These are phyloP conservation scores for Micractinium conductrix DNA, from an alignment of 139 green algal species.

Conservation along the genomic window DNA sequence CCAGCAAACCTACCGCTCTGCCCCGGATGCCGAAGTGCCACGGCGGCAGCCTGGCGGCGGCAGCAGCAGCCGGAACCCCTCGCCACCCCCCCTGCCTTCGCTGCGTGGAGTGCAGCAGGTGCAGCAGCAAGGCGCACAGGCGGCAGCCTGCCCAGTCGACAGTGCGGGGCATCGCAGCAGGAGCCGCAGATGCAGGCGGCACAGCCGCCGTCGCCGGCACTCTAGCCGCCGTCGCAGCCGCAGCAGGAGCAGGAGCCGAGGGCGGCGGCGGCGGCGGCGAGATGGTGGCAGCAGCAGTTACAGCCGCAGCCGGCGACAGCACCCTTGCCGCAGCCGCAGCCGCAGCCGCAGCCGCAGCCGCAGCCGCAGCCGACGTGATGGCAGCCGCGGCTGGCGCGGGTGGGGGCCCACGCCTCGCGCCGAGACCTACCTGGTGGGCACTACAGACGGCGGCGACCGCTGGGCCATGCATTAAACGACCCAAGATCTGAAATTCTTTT, in stretches of 20 bases:
- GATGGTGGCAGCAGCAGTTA: not conserved
- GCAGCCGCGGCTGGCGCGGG: not conserved
- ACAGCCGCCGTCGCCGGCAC: not conserved
- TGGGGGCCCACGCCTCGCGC: not conserved
- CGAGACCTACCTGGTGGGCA: not conserved
- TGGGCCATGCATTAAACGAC: conserved; percentile 10
- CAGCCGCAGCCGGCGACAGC: not conserved
- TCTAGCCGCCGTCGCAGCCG: not conserved
- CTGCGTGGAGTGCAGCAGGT: no score
- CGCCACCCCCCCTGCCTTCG: not conserved
- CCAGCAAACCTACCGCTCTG: not conserved
- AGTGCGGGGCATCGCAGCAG: not conserved
- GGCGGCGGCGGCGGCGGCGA: not conserved
- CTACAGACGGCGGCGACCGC: conserved; percentile 2
- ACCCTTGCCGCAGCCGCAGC: not conserved
- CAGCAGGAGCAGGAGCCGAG: not conserved
- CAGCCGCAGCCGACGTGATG: not conserved
- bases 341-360: not conserved
- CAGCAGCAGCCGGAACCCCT: conserved; percentile 20
- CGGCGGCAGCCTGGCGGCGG: not conserved
- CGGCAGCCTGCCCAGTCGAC: not conserved
- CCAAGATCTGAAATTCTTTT: no score
- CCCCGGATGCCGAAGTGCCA: not conserved
- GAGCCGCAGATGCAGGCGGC: not conserved
- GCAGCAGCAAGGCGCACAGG: not conserved